Evolutionary conservation across 495 filamentous ascomycete species (phyloP).

Genomic region (Daldinia decipiens): DNA sequence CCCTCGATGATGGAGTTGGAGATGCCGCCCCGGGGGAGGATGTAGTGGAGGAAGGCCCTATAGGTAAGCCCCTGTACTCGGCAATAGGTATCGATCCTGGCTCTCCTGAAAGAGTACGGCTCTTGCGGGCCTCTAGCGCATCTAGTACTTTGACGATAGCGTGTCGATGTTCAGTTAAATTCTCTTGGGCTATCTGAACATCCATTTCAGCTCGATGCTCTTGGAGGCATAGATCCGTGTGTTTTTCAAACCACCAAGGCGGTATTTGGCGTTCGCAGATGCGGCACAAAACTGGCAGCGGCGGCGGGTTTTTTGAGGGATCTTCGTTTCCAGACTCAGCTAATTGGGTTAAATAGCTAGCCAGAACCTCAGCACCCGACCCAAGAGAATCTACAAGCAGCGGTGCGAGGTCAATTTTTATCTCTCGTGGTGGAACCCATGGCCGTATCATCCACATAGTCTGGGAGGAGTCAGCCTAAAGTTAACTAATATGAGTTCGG

Average conservation of each 20-base stretch:
- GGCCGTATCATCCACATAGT: conserved; percentile 99
- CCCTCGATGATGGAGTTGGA: conserved; percentile 78
- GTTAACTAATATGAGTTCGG: conserved; percentile 9
- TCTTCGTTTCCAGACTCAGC: conserved; percentile 88
- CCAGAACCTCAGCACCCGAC: conserved; percentile 92
- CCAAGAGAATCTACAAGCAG: conserved; percentile 94
- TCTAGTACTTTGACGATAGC: conserved; percentile 96
- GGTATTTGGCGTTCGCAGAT: conserved; percentile 98
- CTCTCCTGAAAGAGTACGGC: conserved; percentile 72
- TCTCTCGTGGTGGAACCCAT: conserved; percentile 85
- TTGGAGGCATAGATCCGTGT: conserved; percentile 93
- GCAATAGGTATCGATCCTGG: conserved; percentile 65
- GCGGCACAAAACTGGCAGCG: conserved; percentile 88
- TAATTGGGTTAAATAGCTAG: conserved; percentile 88
- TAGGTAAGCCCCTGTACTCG: conserved; percentile 91
- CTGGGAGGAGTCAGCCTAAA: conserved; percentile 58
- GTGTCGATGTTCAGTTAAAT: conserved; percentile 90
- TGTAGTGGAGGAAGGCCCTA: conserved; percentile 78
- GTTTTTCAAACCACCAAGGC: conserved; percentile 99
- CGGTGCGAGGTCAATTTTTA: conserved; percentile 91
- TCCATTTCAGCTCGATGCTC: conserved; percentile 98
- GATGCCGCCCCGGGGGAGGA: conserved; percentile 69
- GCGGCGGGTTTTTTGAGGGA: conserved; percentile 82
- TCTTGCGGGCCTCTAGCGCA: conserved; percentile 83
- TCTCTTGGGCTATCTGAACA: conserved; percentile 93